phyloP scores from a whole-genome alignment of 2,329 filamentous ascomycete species.

The Xylaria multiplex region DNA sequence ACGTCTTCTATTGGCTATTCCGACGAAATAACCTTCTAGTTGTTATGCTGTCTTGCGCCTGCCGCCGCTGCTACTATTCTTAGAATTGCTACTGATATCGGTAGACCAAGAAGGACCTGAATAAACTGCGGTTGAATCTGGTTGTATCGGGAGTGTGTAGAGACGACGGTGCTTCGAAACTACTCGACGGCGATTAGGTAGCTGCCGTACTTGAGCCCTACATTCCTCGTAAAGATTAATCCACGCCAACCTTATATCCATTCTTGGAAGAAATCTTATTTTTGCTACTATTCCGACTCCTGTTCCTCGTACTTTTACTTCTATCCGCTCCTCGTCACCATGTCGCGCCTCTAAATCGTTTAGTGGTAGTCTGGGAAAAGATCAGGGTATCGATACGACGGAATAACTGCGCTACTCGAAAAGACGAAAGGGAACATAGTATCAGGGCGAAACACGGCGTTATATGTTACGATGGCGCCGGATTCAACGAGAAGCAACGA shows the following conservation, averaged over 20 bases:
- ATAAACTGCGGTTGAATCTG: constrained; percentile 3
- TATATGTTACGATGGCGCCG: constrained; percentile 45
- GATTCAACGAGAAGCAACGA: constrained; percentile 46
- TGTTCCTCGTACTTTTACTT: background rate
- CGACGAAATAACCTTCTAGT: constrained; percentile 23
- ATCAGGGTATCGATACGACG: constrained; percentile 18
- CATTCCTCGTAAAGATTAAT: constrained; percentile 29
- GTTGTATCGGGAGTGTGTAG: constrained; percentile 18
- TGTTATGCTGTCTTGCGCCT: constrained; percentile 23
- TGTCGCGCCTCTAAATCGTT: constrained; percentile 28
- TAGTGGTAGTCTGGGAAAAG: constrained; percentile 25
- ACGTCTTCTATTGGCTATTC: constrained; percentile 29
- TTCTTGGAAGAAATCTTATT: constrained; percentile 6
- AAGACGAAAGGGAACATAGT: constrained; percentile 1
- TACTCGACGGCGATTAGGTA: constrained; percentile 19
- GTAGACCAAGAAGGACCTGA: constrained; percentile 11
- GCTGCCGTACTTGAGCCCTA: constrained; percentile 19
- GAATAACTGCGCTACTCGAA: constrained; percentile 11
- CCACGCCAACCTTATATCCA: constrained; percentile 8
- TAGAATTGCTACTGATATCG: constrained; percentile 14
- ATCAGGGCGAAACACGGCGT: constrained; percentile 40
- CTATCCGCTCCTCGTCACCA: constrained; percentile 13
- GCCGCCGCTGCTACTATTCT: constrained; percentile 3
- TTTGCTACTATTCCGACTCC: background rate
- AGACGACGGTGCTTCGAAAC: constrained; percentile 25